Evolutionary conservation across 2,329 filamentous ascomycete species (phyloP), one percentile per base, ranked within the genome.

Genomic region (Botrytis tulipae): DNA sequence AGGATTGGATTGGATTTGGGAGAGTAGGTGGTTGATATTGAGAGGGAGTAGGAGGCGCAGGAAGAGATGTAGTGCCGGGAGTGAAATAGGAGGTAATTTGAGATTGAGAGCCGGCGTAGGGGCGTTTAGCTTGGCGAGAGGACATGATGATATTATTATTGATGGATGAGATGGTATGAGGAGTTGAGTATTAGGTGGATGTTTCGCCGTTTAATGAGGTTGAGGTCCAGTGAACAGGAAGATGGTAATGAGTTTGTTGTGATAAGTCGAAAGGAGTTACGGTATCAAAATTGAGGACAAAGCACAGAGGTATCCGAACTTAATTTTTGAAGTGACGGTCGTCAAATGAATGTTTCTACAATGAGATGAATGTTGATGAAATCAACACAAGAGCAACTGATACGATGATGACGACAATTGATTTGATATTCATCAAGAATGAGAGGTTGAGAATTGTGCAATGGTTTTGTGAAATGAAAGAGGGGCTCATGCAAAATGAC

Each of bases 1-100:
- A 92, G 51, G 94, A 87, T 82, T 97, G 93, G 46, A 97, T 78
- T 5, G 89, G 88, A 25, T 84, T 83, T 16, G 82, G 81, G 46
- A 81, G 83, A 77, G 70, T 9, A 7, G 77, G 72, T 59, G 77
- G 72, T 59, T 60, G 44, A 46, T 73, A 44, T 80, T 82, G 42
- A 84, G 83, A 40, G 86, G 82, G 60, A 80, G 86, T 32, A 82
- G 73, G 40, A 44, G 73, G 70, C 76, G 70, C 16, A 74, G 76
- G 73, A 79, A 79, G 51, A 48, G 75, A 77, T 46, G 76, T 77
- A 65, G 76, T 73, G 61, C 77, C 44, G 62, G 44, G 59, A 51
- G 80, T 78, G 83, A 91, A 91, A 83, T 90, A 91, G 71, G 86
- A 88, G 32, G 89, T 91, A 79, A 91, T 91, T 73, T 76, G 66